Percentiles rank a stretch among this genome's conserved stretches.
phyloP scores from a whole-genome alignment of 176 grass and related monocot genomes.

The Avena eriantha region DNA sequence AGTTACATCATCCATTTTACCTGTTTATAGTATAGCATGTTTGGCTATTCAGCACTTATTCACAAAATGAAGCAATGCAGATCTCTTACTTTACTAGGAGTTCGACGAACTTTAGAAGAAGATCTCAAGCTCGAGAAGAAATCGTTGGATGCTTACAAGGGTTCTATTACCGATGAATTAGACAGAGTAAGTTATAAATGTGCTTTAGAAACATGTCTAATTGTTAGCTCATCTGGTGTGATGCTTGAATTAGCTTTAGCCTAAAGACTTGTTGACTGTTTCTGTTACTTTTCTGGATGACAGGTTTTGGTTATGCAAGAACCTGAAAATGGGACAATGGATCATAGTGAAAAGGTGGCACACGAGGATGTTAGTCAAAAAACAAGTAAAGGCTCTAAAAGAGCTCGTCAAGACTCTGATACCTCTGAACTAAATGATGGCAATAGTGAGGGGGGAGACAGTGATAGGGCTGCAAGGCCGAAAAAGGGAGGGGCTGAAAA shows the following conservation, averaged over 20 bases:
- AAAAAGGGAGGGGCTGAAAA: slow-evolving; percentile 65
- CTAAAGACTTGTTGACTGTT: slow-evolving; percentile 38
- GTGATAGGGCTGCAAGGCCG: slow-evolving; percentile 56
- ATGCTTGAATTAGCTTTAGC: slow-evolving; percentile 31
- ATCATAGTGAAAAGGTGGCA: slow-evolving; percentile 57
- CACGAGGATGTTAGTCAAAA: slow-evolving; percentile 44
- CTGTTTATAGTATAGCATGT: slow-evolving; percentile 34
- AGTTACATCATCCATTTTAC: not conserved
- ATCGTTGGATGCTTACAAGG: slow-evolving; percentile 79
- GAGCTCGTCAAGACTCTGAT: slow-evolving; percentile 59
- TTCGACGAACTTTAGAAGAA: slow-evolving; percentile 90
- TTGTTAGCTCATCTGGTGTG: slow-evolving; percentile 39
- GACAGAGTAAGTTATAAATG: slow-evolving; percentile 59
- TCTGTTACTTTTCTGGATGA: slow-evolving; percentile 34
- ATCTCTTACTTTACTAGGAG: slow-evolving; percentile 75
- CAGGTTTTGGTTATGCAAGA: slow-evolving; percentile 83
- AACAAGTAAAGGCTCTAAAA: slow-evolving; percentile 63
- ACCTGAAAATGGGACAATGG: slow-evolving; percentile 68
- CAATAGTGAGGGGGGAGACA: slow-evolving; percentile 56
- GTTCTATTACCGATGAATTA: slow-evolving; percentile 69
- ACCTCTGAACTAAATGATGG: slow-evolving; percentile 63
- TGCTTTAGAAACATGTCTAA: slow-evolving; percentile 16
- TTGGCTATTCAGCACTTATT: slow-evolving; percentile 35
- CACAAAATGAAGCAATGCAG: slow-evolving; percentile 62
- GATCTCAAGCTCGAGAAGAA: slow-evolving; percentile 83